A percentile compares a stretch with the other conserved stretches of the same genome.
These are phyloP conservation scores for Pseudogymnoascus sp. DNA, from an alignment of 2,329 filamentous ascomycete genomes.

Conservation along the genomic window DNA sequence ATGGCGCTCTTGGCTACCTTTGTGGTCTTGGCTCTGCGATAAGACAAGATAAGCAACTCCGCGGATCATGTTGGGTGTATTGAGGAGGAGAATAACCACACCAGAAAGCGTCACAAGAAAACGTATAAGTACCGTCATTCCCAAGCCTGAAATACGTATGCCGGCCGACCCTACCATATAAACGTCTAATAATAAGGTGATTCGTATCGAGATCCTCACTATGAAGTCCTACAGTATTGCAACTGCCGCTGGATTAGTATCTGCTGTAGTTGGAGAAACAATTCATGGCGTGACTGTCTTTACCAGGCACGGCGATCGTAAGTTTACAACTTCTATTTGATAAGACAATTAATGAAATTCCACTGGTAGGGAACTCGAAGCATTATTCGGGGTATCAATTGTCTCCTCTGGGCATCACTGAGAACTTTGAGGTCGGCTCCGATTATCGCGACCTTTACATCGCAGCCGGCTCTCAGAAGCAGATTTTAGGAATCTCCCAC, in stretches of 20 bases:
- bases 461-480: conserved; percentile 33
- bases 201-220: background rate
- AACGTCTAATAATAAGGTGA: background rate
- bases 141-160: background rate
- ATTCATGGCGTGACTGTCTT: background rate
- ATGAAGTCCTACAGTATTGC: background rate
- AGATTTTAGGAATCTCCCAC: conserved; percentile 48
- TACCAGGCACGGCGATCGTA: background rate
- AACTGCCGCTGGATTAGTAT: background rate
- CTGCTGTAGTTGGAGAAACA: background rate
- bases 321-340: background rate
- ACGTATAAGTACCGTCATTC: background rate
- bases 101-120: background rate
- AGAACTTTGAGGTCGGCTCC: conserved; percentile 49
- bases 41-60: background rate
- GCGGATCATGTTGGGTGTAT: background rate
- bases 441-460: conserved; percentile 57
- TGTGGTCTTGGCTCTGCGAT: background rate
- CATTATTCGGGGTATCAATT: conserved; percentile 47
- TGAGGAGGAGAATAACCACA: background rate
- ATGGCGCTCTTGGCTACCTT: no score
- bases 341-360: conserved; percentile 6
- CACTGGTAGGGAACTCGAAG: conserved; percentile 32
- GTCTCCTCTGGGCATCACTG: conserved; percentile 41
- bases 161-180: background rate